phyloP scores from a whole-genome alignment of 2,329 filamentous ascomycete genomes.

The Mariannaea sp. region DNA sequence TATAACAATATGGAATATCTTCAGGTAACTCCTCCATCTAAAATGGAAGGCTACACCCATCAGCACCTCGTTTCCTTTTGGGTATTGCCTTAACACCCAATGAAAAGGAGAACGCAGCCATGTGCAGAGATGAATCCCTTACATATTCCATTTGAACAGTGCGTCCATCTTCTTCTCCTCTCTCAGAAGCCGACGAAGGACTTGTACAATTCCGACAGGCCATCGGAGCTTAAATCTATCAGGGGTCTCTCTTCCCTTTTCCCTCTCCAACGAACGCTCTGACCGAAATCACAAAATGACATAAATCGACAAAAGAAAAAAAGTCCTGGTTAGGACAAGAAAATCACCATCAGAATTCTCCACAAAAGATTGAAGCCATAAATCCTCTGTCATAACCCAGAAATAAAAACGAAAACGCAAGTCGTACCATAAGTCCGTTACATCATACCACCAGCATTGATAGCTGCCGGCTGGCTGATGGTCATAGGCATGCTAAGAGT shows the following conservation, averaged over 20 bases:
- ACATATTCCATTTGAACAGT: slow-evolving; percentile 14
- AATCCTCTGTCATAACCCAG: slow-evolving; percentile 38
- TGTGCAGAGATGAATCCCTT: slow-evolving; percentile 41
- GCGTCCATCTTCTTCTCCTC: slow-evolving; percentile 25
- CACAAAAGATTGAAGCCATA: slow-evolving; percentile 35
- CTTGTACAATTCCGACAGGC: slow-evolving; percentile 16
- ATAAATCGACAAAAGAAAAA: slow-evolving; percentile 37
- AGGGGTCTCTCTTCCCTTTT: slow-evolving; percentile 36
- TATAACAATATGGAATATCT: slow-evolving; percentile 22
- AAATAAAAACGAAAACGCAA: slow-evolving; percentile 33
- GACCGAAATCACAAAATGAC: slow-evolving; percentile 32
- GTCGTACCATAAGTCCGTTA: slow-evolving; percentile 38
- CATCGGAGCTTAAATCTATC: slow-evolving; percentile 34
- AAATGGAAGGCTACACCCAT: slow-evolving; percentile 16
- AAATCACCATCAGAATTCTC: slow-evolving; percentile 30
- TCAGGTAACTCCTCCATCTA: slow-evolving; percentile 23
- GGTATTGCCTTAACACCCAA: slow-evolving; percentile 16
- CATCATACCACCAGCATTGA: slow-evolving; percentile 53
- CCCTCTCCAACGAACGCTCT: slow-evolving; percentile 35
- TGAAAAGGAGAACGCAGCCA: slow-evolving; percentile 31
- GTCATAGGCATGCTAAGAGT: slow-evolving; percentile 69
- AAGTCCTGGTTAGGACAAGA: slow-evolving; percentile 26
- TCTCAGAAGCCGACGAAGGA: slow-evolving; percentile 9
- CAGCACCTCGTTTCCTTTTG: slow-evolving; percentile 26
- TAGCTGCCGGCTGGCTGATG: slow-evolving; percentile 59